A percentile compares a stretch with the other conserved stretches of the same genome.
Conservation (phyloP, 192 early-diverging fungal species). For the Gaertneriomyces semiglobifer region DNA sequence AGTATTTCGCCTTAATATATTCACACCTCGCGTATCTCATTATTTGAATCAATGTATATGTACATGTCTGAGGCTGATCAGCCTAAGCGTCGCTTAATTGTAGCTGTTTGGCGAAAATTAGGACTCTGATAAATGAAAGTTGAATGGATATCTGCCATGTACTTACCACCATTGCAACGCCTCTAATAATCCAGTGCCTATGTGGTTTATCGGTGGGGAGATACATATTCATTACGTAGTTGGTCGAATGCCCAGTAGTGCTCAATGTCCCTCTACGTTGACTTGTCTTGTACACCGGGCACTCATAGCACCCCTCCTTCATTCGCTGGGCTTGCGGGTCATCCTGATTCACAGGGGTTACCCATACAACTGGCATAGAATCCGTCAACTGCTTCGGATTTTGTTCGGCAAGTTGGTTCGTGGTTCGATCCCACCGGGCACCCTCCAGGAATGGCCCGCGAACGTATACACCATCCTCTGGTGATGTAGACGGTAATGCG, state of each 20-base stretch:
- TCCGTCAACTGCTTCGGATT: constrained; percentile 51
- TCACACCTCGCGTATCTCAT: too few species aligned
- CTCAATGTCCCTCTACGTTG: constrained; percentile 55
- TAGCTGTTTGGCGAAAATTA: constrained; percentile 10
- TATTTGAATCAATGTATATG: too few species aligned
- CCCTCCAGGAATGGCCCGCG: constrained; percentile 58
- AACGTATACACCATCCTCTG: constrained; percentile 56
- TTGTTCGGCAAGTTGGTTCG: constrained; percentile 47
- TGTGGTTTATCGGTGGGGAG: constrained; percentile 39
- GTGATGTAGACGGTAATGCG: constrained; percentile 36
- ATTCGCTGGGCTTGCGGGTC: constrained; percentile 36
- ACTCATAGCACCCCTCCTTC: constrained; percentile 46
- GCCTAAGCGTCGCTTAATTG: constrained; percentile 20
- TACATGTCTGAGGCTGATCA: not conserved
- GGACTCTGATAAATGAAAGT: not conserved
- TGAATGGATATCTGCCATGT: not conserved
- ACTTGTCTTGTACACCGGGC: constrained; percentile 62
- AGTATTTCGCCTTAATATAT: too few species aligned
- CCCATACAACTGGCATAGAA: constrained; percentile 52
- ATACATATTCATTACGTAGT: constrained; percentile 54
- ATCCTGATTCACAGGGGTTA: constrained; percentile 46
- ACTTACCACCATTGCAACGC: constrained; percentile 46
- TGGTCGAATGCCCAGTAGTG: constrained; percentile 61
- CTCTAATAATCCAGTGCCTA: constrained; percentile 57
- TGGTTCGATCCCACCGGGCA: constrained; percentile 52